Evolutionary conservation across 352 stramenopile genomes (phyloP).

Genomic region (Phytophthora pisi): DNA sequence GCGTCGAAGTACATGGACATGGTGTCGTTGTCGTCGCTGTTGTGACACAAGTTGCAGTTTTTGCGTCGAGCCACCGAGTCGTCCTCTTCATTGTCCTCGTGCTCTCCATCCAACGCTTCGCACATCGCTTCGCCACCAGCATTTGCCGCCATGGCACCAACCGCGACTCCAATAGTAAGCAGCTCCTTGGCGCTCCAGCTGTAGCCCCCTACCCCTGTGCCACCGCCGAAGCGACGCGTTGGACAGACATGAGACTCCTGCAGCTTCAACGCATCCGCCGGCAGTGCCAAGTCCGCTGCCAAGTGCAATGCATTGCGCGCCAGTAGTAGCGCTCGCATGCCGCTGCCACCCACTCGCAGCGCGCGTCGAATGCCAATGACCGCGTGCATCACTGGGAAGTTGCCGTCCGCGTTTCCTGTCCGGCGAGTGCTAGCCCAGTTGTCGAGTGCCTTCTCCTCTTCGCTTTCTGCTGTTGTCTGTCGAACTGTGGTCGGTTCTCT

Average conservation of each 20-base stretch:
- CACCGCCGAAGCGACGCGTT: slow-evolving; percentile 9
- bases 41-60: slow-evolving; percentile 18
- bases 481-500: slow-evolving; percentile 2
- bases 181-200: slow-evolving; percentile 3
- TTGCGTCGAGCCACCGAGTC: slow-evolving; percentile 4
- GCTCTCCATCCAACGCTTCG: slow-evolving; percentile 19
- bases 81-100: not conserved
- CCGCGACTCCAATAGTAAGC: not conserved
- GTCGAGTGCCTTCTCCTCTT: slow-evolving; percentile 4
- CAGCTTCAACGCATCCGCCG: not conserved
- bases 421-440: not conserved
- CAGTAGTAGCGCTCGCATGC: slow-evolving; percentile 2
- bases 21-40: slow-evolving; percentile 9
- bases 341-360: slow-evolving; percentile 17
- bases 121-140: slow-evolving; percentile 15
- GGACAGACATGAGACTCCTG: not conserved
- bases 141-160: slow-evolving; percentile 6
- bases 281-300: not conserved
- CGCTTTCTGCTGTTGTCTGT: not conserved
- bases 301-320: slow-evolving; percentile 19
- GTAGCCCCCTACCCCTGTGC: not conserved
- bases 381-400: slow-evolving; percentile 7
- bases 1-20: slow-evolving; percentile 63
- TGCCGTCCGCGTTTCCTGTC: slow-evolving; percentile 1
- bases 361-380: slow-evolving; percentile 5